Percentiles rank a stretch among this genome's conserved stretches.
phyloP scores from a whole-genome alignment of 805 yeast species.

The Suhomyces sp. region DNA sequence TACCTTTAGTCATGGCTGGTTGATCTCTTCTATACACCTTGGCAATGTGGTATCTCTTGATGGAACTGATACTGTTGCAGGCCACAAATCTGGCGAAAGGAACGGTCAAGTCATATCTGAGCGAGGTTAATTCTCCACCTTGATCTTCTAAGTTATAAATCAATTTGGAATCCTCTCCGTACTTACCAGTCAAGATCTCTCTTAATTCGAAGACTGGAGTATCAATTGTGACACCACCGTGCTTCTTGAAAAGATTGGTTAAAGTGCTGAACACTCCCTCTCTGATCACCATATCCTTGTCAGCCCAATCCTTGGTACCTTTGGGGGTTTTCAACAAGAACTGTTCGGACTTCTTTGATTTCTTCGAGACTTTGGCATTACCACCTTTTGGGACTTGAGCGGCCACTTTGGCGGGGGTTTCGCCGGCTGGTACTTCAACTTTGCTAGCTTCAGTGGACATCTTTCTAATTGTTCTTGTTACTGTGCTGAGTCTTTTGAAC shows the following conservation, averaged over 20 bases:
- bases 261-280: conserved; percentile 79
- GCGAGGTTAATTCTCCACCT: conserved; percentile 95
- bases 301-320: conserved; percentile 98
- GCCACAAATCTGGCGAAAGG: conserved; percentile 98
- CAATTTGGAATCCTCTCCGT: conserved; percentile 97
- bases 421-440: not conserved
- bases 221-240: conserved; percentile 97
- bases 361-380: conserved; percentile 22
- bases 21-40: conserved; percentile 99
- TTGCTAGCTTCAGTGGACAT: conserved; percentile 23
- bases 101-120: conserved; percentile 95
- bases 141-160: conserved; percentile 96
- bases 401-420: conserved; percentile 1
- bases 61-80: conserved; percentile 84
- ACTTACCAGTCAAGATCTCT: conserved; percentile 93
- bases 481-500: conserved; percentile 9
- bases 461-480: conserved; percentile 12
- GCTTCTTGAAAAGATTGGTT: conserved; percentile 79
- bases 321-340: conserved; percentile 92
- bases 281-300: conserved; percentile 93
- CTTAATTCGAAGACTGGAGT: conserved; percentile 97
- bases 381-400: conserved; percentile 8
- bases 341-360: conserved; percentile 49
- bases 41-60: conserved; percentile 95
- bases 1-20: conserved; percentile 99